Base-by-base conservation (phyloP, 495 filamentous ascomycete species). In the Hypomontagnella submonticulosa region DNA sequence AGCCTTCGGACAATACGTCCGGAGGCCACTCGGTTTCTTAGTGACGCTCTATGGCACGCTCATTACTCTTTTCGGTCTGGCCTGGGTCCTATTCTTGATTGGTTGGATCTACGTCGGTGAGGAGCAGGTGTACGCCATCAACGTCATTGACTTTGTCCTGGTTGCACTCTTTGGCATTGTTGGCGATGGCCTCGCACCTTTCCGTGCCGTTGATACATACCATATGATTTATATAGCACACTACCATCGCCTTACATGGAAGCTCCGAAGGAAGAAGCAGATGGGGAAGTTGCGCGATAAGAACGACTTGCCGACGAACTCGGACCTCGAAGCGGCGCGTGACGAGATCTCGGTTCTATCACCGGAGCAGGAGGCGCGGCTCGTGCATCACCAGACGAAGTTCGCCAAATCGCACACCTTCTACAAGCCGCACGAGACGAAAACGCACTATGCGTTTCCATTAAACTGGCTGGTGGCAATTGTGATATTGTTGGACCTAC, bases 61-160 rank as follows among this genome's bases (percentile, higher is more conserved):
- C 10, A 91, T 94, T 60, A 94, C 90, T 0, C 79, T 91, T 5
- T 94, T 92, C 57, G 91, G 91, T 61, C 81, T 91, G 44, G 89
- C 88, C 1, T 94, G 91, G 91, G 90, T 94, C 0, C 82, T 94
- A 32, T 92, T 92, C 77, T 75, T 94, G 44, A 94, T 94, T 66
- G 90, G 89, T 40, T 93, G 90, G 90, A 91, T 93, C 70, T 90
- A 92, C 60, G 87, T 92, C n/a, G 90, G 88, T 30, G 85, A 85
- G 20, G 78, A 80, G 58, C 87, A 92, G 74, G 70, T 83, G 1
- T 90, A 93, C 66, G 74, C 86, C 60, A 86, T 92, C 71, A 87
- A 92, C 52, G 75, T 92, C 51, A 92, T 92, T 67, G 91, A 94
- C 78, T 87, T 88, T 67, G 77, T 92, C 19, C 80, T 94, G 16